Evolutionary conservation across 2,329 filamentous ascomycete species (phyloP).

Genomic region (Diaporthe destruens): DNA sequence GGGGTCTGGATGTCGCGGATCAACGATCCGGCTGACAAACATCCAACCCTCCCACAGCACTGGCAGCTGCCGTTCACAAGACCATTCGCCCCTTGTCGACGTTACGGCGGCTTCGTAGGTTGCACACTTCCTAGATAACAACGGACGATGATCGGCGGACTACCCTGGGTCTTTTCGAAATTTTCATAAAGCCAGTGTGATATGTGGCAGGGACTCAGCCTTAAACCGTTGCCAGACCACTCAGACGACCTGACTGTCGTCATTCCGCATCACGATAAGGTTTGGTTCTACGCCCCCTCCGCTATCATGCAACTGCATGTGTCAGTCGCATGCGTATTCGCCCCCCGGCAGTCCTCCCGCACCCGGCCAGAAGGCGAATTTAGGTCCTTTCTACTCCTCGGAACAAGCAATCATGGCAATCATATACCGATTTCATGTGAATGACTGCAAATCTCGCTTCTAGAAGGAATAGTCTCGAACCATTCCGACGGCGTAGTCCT

Average conservation of each 20-base stretch:
- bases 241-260: conserved; percentile 3
- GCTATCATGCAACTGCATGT: conserved; percentile 27
- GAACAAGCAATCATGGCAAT: background rate
- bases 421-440: background rate
- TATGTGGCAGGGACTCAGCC: conserved; percentile 20
- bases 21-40: background rate
- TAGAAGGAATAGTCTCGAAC: conserved; percentile 11
- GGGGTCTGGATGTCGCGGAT: background rate
- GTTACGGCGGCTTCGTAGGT: conserved; percentile 1
- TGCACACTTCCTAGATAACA: background rate
- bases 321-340: conserved; percentile 11
- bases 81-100: background rate
- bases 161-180: conserved; percentile 1
- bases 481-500: background rate
- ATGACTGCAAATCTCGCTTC: conserved; percentile 1
- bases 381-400: too few species aligned
- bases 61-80: background rate
- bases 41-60: background rate
- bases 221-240: conserved; percentile 16
- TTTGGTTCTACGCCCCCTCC: conserved; percentile 9
- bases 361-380: background rate
- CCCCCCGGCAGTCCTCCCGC: conserved; percentile 6
- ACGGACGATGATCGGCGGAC: conserved; percentile 8
- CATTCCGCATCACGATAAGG: conserved; percentile 28
- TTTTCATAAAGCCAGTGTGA: background rate